Base-by-base conservation (phyloP, 2,329 filamentous ascomycete species). In the Aspergillus melleus region DNA sequence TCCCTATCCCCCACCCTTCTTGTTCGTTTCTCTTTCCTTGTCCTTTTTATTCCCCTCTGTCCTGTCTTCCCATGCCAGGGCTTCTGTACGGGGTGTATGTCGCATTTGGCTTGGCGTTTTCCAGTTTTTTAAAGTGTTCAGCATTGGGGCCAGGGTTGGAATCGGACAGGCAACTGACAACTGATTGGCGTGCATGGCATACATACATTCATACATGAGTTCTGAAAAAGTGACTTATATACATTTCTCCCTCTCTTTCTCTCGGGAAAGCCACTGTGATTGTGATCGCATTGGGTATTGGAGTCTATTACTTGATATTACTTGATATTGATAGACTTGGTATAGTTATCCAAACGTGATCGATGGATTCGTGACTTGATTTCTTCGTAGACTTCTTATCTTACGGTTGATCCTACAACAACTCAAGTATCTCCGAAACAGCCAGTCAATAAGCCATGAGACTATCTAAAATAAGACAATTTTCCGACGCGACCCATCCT, bases 391-490 rank as follows among this genome's bases (percentile, higher is more conserved):
- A 24, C 24, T 24, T 24, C 6, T 6, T 6, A 24, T 29, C 26
- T 29, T 29, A 29, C 26, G 8, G 26, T 8, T 22, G 22, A 22
- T 22, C 3, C 22, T 8, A 29, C 26, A 49, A 49, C 29, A 26
- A 49, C 52, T 14, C 57, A 47, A 29, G 26, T 9, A 29, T 10
- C 46, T 57, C 56, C 55, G 61, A 54, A 61, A 57, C 44, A 46
- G 58, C 55, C 57, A 52, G 44, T 49, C 57, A 61, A 59, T 65
- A 63, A 64, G 57, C 50, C 64, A 68, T 68, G 65, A 62, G 63
- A 63, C 57, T 62, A 68, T 66, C 62, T 68, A 68, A 64, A 54
- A 61, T 54, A 61, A 64, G 52, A 63, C 66, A 66, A 64, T 65
- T 64, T 63, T 63, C 57, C 60, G 16, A 54, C 49, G 52, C 56